Evolutionary conservation across 2,329 filamentous ascomycete genomes (phyloP), one percentile per base, ranked within the genome.

Genomic region (Pseudonectria foliicola): DNA sequence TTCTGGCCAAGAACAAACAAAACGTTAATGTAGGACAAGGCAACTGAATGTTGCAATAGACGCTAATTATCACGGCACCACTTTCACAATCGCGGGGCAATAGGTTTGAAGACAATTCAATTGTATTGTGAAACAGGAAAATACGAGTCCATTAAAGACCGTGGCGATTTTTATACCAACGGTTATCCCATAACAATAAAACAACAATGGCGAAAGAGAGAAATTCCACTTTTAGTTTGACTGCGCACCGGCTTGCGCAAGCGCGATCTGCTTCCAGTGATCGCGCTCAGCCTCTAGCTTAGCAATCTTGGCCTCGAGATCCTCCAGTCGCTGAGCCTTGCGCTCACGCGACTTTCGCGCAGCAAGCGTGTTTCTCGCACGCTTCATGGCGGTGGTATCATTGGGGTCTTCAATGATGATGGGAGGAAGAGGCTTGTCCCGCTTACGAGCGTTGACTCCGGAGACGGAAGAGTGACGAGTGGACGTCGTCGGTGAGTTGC

Each of bases 331-430:
- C 57, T 82, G 73, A 38, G 85, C 79, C 68, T 95, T 95, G 47
- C 87, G 82, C 54, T 87, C 82, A 34, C 90, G 82, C 40, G 88
- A 95, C 67, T 95, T 95, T 48, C 90, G 87, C 52, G 90, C 90
- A 13, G 90, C 90, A 59, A 93, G 75, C 7, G 88, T 94, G 61
- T 95, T 96, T 48, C 88, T 83, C 33, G 88, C 89, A 59, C 90
- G 85, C 79, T 95, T 95, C 71, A 89, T 76, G 13, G 86, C 87
- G n/a, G 83, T 60, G 8, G 74, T 75, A 53, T 95, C 89, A 27
- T 51, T 65, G 1, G 80, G 75, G 49, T 95, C 85, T 18, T 81
- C 76, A 25, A 88, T 75, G 41, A 82, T 67, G 57, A 95, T 89
- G 6, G 82, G 80, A 43, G 84, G 81, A 36, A 94, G 68, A 43